These are phyloP conservation scores for Trichoderma oligosporum DNA, from an alignment of 2,329 filamentous ascomycete species.

Conservation along the genomic window DNA sequence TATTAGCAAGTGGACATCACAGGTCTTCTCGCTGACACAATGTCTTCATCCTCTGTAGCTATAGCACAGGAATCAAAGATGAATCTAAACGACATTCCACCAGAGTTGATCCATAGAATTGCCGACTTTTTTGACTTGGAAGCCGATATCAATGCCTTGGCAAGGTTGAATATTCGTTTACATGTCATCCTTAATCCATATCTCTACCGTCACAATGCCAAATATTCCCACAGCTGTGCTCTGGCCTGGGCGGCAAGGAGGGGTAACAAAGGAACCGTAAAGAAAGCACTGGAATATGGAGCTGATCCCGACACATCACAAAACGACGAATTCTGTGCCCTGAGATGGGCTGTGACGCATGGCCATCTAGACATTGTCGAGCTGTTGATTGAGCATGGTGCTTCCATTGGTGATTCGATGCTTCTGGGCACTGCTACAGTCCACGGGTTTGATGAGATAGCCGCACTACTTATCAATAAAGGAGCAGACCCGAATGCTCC, in stretches of 20 bases:
- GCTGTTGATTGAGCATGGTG: constrained; percentile 8
- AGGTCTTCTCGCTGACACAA: no score
- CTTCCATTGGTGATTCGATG: neutral
- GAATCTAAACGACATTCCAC: neutral
- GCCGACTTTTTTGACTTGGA: neutral
- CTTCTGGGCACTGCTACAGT: neutral
- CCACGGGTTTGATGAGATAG: neutral
- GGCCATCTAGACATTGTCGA: neutral
- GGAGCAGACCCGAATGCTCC: neutral
- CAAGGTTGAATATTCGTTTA: neutral
- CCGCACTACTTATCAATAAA: constrained; percentile 1
- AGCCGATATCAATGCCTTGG: constrained; percentile 7
- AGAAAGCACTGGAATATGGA: neutral
- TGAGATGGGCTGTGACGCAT: neutral
- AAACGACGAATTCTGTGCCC: neutral
- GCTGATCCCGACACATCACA: neutral
- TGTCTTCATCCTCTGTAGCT: neutral
- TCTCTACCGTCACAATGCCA: constrained; percentile 5
- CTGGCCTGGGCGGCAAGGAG: neutral
- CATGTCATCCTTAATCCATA: neutral
- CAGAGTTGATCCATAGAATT: neutral
- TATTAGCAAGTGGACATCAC: no score
- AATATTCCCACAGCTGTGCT: neutral
- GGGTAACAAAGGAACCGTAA: neutral
- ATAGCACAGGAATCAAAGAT: neutral